Conservation (phyloP, 371 early-diverging fungal genomes). For the Batkoa obscura region DNA sequence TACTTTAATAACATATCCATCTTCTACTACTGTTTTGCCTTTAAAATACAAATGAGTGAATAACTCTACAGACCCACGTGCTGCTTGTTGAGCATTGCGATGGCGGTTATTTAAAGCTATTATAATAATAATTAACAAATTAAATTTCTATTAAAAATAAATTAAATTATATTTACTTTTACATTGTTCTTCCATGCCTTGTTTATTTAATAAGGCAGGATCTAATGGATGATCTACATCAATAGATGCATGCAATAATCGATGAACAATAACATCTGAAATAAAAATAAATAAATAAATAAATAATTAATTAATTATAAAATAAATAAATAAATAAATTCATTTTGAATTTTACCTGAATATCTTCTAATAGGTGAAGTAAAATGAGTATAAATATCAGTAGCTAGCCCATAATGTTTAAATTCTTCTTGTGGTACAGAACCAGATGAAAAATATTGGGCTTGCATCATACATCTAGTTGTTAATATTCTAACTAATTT, state of each 20-base stretch:
- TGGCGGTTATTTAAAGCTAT: constrained; percentile 70
- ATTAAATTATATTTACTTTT: constrained; percentile 25
- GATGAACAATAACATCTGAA: constrained; percentile 87
- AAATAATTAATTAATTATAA: neutral
- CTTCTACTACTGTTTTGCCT: constrained; percentile 58
- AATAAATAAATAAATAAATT: neutral
- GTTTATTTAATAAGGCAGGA: constrained; percentile 61
- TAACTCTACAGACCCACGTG: constrained; percentile 81
- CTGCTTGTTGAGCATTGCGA: constrained; percentile 88
- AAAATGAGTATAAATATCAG: constrained; percentile 79
- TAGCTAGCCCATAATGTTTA: constrained; percentile 74
- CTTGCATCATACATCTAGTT: constrained; percentile 87
- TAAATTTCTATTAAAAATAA: neutral
- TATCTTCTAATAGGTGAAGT: constrained; percentile 95
- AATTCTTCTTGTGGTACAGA: constrained; percentile 51
- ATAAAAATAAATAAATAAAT: neutral
- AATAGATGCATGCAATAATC: constrained; percentile 66
- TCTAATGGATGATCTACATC: constrained; percentile 29
- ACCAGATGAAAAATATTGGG: constrained; percentile 75
- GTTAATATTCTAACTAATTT: constrained; percentile 78
- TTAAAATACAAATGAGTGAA: constrained; percentile 88
- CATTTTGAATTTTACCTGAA: constrained; percentile 27
- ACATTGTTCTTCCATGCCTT: constrained; percentile 53
- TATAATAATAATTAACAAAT: neutral
- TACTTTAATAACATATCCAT: constrained; percentile 77